Evolutionary conservation across 2,329 filamentous ascomycete genomes (phyloP).

Genomic region (Trichophaea hybrida): DNA sequence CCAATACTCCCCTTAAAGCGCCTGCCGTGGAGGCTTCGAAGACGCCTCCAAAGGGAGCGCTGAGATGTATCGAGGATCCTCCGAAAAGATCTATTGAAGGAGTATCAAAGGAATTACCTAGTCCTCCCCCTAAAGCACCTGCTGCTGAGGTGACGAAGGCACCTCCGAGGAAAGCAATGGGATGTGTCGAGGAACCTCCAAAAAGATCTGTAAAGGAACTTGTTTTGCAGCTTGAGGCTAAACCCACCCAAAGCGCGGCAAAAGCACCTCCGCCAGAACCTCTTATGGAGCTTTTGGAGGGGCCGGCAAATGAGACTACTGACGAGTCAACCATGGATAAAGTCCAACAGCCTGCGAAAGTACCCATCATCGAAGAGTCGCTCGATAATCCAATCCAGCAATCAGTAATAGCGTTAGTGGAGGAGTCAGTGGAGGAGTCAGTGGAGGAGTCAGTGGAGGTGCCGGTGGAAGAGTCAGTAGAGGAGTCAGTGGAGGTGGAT

Average conservation of each 20-base stretch:
- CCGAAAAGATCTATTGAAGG: too few species aligned
- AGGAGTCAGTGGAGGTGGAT: background rate
- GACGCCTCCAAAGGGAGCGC: too few species aligned
- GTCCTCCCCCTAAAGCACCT: background rate
- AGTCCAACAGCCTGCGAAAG: background rate
- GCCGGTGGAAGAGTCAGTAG: background rate
- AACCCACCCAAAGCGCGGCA: background rate
- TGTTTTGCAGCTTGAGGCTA: background rate
- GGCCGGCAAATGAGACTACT: background rate
- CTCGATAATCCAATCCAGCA: background rate
- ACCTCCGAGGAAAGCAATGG: constrained; percentile 36
- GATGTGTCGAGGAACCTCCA: constrained; percentile 13
- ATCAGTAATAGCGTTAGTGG: background rate
- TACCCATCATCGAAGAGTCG: background rate
- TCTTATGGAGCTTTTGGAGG: background rate
- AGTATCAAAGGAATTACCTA: background rate
- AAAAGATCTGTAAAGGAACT: constrained; percentile 1
- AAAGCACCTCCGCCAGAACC: background rate
- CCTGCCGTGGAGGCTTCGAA: too few species aligned
- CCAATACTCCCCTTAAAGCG: constrained; percentile 25
- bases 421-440: background rate
- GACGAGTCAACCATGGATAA: background rate
- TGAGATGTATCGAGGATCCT: too few species aligned
- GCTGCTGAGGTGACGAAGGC: background rate
- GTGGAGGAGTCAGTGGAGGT: background rate